phyloP scores from a whole-genome alignment of 2,329 filamentous ascomycete species.

The Colletotrichum siamense region DNA sequence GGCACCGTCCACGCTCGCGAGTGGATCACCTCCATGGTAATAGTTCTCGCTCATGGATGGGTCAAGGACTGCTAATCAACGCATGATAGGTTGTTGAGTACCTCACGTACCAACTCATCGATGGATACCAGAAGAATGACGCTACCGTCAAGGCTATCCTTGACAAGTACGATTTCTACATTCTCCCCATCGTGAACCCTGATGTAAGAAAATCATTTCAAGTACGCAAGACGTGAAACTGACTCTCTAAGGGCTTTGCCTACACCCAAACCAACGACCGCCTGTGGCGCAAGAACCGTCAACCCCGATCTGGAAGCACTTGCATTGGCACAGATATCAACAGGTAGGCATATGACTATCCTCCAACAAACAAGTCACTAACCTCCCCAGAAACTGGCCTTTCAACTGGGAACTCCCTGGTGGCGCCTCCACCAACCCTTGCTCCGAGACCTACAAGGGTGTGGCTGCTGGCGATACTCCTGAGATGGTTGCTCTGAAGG shows the following conservation, averaged over 20 bases:
- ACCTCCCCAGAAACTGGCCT: slow-evolving; percentile 52
- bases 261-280: slow-evolving; percentile 62
- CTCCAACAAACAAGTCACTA: not conserved
- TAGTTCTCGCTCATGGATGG: not conserved
- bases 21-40: slow-evolving; percentile 62
- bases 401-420: slow-evolving; percentile 56
- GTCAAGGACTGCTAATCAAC: not conserved
- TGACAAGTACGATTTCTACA: slow-evolving; percentile 70
- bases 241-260: slow-evolving; percentile 53
- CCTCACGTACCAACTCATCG: slow-evolving; percentile 53
- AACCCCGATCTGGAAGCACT: slow-evolving; percentile 38
- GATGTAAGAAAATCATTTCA: slow-evolving; percentile 45
- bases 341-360: slow-evolving; percentile 31
- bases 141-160: slow-evolving; percentile 50
- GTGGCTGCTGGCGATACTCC: slow-evolving; percentile 48
- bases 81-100: slow-evolving; percentile 51
- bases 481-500: slow-evolving; percentile 55
- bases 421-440: slow-evolving; percentile 57
- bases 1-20: slow-evolving; percentile 65
- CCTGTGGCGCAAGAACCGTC: slow-evolving; percentile 68
- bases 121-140: slow-evolving; percentile 44
- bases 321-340: slow-evolving; percentile 64
- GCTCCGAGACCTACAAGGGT: slow-evolving; percentile 55
- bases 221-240: not conserved
- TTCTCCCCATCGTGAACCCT: slow-evolving; percentile 67